Percentiles rank a stretch among this genome's conserved stretches.
These are phyloP conservation scores for Asterionellopsis glacialis DNA, from an alignment of 108 stramenopile genomes.

Conservation along the genomic window DNA sequence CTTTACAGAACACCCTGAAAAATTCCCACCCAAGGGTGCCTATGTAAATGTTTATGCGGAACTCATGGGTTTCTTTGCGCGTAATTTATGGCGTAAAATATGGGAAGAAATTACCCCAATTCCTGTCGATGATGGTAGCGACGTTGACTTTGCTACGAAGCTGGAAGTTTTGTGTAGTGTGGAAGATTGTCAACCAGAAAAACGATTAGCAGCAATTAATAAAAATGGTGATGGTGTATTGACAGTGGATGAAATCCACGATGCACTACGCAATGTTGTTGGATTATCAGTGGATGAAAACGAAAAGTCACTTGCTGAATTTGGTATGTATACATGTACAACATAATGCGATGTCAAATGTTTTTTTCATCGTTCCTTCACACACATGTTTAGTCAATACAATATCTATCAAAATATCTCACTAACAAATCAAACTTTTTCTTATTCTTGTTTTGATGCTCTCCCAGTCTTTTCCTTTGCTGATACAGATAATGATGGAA, in stretches of 20 bases:
- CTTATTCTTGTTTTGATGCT: no score
- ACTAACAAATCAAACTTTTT: no score
- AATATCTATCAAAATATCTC: no score
- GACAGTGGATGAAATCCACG: slow-evolving; percentile 12
- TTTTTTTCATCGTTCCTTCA: no score
- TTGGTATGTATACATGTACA: neutral
- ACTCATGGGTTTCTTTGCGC: slow-evolving; percentile 25
- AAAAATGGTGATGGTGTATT: slow-evolving; percentile 6
- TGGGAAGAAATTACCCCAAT: slow-evolving; percentile 9
- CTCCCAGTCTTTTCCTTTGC: slow-evolving; percentile 16
- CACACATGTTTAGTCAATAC: no score
- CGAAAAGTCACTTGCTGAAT: slow-evolving; percentile 13
- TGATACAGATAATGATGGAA: slow-evolving; percentile 10
- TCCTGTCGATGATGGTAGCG: neutral
- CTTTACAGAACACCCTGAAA: slow-evolving; percentile 14
- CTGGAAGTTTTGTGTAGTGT: neutral
- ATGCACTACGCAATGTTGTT: neutral
- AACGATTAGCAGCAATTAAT: slow-evolving; percentile 1
- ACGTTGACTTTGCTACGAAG: neutral
- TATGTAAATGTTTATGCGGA: slow-evolving; percentile 21
- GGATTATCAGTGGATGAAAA: slow-evolving; percentile 14
- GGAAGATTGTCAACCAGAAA: slow-evolving; percentile 6
- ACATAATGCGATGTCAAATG: no score
- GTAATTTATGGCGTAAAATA: slow-evolving; percentile 14
- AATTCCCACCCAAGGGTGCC: slow-evolving; percentile 17